Evolutionary conservation across 2,329 filamentous ascomycete species (phyloP).

Genomic region (Sphaceloma murrayae): DNA sequence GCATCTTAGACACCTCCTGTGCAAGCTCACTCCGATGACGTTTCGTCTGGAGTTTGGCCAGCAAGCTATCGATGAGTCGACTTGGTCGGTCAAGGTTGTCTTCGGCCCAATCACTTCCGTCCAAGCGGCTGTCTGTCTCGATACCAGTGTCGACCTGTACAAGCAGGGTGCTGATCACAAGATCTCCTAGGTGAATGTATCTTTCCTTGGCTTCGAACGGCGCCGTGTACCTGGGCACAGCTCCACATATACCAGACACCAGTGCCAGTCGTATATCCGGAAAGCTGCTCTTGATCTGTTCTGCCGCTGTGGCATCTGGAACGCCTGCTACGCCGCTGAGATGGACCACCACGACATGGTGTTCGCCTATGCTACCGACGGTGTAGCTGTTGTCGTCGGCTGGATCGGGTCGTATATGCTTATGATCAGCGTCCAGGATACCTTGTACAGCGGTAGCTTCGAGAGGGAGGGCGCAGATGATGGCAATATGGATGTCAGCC

Average conservation of each 20-base stretch:
- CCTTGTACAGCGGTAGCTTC: slow-evolving; percentile 20
- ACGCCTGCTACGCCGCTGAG: slow-evolving; percentile 19
- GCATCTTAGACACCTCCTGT: background rate
- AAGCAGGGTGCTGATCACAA: slow-evolving; percentile 26
- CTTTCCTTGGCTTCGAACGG: background rate
- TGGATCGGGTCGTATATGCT: no score
- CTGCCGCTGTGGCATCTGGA: slow-evolving; percentile 18
- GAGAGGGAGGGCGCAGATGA: slow-evolving; percentile 20
- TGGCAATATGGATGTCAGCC: slow-evolving; percentile 19
- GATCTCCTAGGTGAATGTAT: slow-evolving; percentile 25
- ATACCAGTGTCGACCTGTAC: slow-evolving; percentile 28
- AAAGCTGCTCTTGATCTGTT: slow-evolving; percentile 20
- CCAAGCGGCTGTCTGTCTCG: slow-evolving; percentile 24
- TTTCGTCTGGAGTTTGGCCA: slow-evolving; percentile 20
- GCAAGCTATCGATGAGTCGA: slow-evolving; percentile 21
- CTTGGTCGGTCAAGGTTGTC: slow-evolving; percentile 21
- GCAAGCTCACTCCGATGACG: background rate
- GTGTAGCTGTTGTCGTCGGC: slow-evolving; percentile 22
- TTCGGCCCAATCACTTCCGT: slow-evolving; percentile 20
- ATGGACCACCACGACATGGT: slow-evolving; percentile 20
- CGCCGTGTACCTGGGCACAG: slow-evolving; percentile 15
- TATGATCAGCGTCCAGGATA: slow-evolving; percentile 18
- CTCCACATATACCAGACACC: slow-evolving; percentile 23
- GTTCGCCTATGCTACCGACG: slow-evolving; percentile 19
- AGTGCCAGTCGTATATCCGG: slow-evolving; percentile 20